Conservation (phyloP, 768 basidiomycete species). For the Phanerochaete sordida region DNA sequence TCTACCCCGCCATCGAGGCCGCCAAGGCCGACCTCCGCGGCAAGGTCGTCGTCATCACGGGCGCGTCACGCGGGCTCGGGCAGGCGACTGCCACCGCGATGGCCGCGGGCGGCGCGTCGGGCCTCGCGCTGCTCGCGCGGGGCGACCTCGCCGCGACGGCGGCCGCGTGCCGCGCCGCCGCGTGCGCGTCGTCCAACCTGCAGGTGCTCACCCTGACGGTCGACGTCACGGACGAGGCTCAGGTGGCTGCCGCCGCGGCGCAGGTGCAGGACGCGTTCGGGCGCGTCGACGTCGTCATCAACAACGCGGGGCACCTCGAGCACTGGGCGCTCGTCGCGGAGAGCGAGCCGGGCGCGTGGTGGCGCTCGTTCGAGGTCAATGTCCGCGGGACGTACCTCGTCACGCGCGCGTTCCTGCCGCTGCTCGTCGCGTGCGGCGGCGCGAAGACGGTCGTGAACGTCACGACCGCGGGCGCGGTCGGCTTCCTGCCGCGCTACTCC, state of each 20-base stretch:
- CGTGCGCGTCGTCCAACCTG: neutral
- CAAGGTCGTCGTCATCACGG: conserved; percentile 20
- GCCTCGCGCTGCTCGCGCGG: conserved; percentile 21
- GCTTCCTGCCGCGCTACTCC: neutral
- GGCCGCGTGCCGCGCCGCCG: neutral
- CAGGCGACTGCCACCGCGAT: neutral
- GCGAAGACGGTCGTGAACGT: conserved; percentile 1
- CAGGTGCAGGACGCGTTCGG: neutral
- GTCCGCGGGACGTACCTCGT: conserved; percentile 7
- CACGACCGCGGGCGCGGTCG: neutral
- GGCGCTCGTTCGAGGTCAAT: conserved; percentile 7
- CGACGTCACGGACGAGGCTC: neutral
- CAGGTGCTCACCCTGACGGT: neutral
- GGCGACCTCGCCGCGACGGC: neutral
- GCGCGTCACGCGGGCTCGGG: neutral
- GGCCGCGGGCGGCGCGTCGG: neutral
- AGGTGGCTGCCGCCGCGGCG: neutral
- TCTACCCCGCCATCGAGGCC: conserved; percentile 27
- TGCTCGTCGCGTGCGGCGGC: conserved; percentile 3
- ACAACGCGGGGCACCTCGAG: neutral
- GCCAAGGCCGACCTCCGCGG: conserved; percentile 10
- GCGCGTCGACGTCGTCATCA: neutral
- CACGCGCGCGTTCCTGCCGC: conserved; percentile 8
- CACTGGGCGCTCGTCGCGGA: neutral
- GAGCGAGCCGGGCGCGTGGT: conserved; percentile 10